phyloP scores from a whole-genome alignment of 495 filamentous ascomycete species.

The Podospora pseudopauciseta region DNA sequence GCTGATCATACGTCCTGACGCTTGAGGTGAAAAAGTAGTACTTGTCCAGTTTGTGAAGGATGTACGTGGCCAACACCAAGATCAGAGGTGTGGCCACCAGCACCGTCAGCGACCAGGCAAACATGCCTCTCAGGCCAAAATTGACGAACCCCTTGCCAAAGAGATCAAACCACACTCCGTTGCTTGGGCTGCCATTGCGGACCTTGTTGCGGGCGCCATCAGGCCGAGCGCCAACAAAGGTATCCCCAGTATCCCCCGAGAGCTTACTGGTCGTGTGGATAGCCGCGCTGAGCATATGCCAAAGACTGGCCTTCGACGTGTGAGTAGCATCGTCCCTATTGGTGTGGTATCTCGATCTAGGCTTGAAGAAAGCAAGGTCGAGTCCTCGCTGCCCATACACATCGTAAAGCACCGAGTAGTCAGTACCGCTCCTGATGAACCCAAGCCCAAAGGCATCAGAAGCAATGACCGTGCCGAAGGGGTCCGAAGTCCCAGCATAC shows the following conservation, averaged over 20 bases:
- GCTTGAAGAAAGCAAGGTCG: conserved; percentile 86
- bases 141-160: conserved; percentile 80
- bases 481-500: conserved; percentile 66
- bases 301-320: conserved; percentile 69
- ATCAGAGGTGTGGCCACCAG: conserved; percentile 72
- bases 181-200: conserved; percentile 61
- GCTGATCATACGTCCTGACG: conserved; percentile 54
- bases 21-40: conserved; percentile 71
- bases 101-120: conserved; percentile 80
- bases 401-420: conserved; percentile 83
- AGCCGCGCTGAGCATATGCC: conserved; percentile 89
- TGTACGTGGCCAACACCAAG: conserved; percentile 62
- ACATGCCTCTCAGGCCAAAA: conserved; percentile 73
- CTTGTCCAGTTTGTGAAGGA: conserved; percentile 67
- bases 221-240: conserved; percentile 58
- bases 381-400: conserved; percentile 79
- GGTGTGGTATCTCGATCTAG: conserved; percentile 86
- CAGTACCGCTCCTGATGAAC: conserved; percentile 77
- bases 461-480: conserved; percentile 78
- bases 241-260: conserved; percentile 62
- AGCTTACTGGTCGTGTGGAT: conserved; percentile 67
- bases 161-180: conserved; percentile 90
- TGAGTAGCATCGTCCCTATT: conserved; percentile 81
- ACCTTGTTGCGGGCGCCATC: conserved; percentile 57
- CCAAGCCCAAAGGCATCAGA: conserved; percentile 79